Percentiles rank a stretch among this genome's conserved stretches.
These are phyloP conservation scores for Lactifluus piperatus DNA, from an alignment of 768 basidiomycete genomes.

Conservation along the genomic window DNA sequence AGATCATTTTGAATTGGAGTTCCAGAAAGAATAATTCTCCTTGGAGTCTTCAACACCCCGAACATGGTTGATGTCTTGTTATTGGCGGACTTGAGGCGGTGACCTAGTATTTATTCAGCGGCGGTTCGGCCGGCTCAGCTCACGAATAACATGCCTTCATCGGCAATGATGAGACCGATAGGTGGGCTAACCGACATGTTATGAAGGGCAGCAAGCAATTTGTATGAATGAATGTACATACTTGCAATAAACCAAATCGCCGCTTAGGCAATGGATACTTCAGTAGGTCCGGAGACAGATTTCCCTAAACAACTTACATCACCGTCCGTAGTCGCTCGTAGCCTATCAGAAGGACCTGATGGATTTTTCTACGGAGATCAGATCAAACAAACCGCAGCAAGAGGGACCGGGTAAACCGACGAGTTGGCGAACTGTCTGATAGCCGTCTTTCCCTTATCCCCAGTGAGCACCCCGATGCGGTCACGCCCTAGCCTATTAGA, in stretches of 20 bases:
- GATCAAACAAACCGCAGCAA: not conserved
- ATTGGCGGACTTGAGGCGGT: conserved; percentile 85
- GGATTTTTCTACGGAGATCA: conserved; percentile 42
- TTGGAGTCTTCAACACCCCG: conserved; percentile 59
- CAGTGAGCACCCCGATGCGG: conserved; percentile 48
- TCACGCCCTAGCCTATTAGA: conserved; percentile 43
- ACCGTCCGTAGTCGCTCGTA: conserved; percentile 85
- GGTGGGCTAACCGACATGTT: conserved; percentile 49
- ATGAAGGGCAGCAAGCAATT: not conserved
- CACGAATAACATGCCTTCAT: conserved; percentile 58
- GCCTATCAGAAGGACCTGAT: conserved; percentile 88
- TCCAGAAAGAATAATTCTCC: conserved; percentile 86
- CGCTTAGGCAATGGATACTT: conserved; percentile 27
- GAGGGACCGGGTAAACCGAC: conserved; percentile 32
- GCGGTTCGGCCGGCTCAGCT: not conserved
- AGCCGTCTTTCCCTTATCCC: conserved; percentile 45
- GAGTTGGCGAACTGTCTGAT: conserved; percentile 69
- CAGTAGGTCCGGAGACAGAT: not conserved
- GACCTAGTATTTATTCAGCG: conserved; percentile 40
- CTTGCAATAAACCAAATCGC: conserved; percentile 56
- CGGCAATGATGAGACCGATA: conserved; percentile 89
- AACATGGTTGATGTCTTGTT: conserved; percentile 89
- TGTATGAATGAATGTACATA: conserved; percentile 27
- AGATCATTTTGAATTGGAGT: conserved; percentile 98
- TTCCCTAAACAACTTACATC: conserved; percentile 39